Base-by-base conservation (phyloP, 805 yeast species). In the Kazachstania psychrophila region DNA sequence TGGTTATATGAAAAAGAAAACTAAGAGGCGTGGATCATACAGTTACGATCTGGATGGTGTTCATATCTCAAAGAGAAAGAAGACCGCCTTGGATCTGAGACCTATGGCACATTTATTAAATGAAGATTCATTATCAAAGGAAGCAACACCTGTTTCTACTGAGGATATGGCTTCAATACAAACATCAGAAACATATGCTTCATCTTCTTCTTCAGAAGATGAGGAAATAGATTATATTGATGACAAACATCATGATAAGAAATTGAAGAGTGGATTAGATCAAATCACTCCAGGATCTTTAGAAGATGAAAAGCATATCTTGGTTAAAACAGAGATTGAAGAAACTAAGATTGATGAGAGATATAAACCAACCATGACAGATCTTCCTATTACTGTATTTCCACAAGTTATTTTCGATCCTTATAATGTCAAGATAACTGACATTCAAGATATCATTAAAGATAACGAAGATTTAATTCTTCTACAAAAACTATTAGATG, bases 381-480 rank as follows among this genome's bases (percentile, higher is more conserved):
- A 54, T 1, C 38, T 44, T 4, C 86, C 89, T 1, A 43, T 53
- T 11, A 69, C 86, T 0, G 86, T 80, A 2, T 75, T 65, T 39
- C 69, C 69, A 11, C 70, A 66, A 30, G 60, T 58, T 9, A 27
- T 35, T 10, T 23, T 30, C 33, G 40, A 41, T 12, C 25, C 13
- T 9, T 12, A 23, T 3, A 15, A 29, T 1, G 22, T 52, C 5
- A 41, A 44, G 31, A 48, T 86, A 16, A 63, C 61, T 5, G 64
- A 65, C 14, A 44, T 84, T 3, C 81, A 79, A 43, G 51, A 56
- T 2, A 39, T 75, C 2, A 59, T 87, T 5, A 75, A 73, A 47
- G 95, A 87, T 51, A 75, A 73, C 1, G 95, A 88, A 54, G 96
- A 87, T 56, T 60, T 77, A 33, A 54, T 51, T 25, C 51, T 80